Percentiles rank a stretch among this genome's conserved stretches.
These are phyloP conservation scores for Picea glauca DNA, from an alignment of 75 land plant genomes.

Conservation along the genomic window DNA sequence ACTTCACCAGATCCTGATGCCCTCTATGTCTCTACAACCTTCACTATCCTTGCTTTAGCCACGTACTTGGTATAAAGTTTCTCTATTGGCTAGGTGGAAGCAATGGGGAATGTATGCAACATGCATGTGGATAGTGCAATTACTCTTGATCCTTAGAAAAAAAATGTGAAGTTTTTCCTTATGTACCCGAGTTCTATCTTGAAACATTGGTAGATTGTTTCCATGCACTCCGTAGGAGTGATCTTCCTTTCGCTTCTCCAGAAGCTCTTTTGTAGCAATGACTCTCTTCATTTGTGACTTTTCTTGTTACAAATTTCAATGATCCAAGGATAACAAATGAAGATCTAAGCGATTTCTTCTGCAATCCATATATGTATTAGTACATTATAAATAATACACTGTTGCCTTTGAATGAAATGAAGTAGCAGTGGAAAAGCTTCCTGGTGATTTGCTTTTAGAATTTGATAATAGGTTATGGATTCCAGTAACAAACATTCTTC, in stretches of 20 bases:
- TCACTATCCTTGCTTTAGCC: too few species aligned
- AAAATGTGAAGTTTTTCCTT: too few species aligned
- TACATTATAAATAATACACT: conserved; percentile 81
- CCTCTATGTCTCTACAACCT: too few species aligned
- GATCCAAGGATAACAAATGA: conserved; percentile 85
- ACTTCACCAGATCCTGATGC: too few species aligned
- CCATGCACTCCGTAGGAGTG: conserved; percentile 61
- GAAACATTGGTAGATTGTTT: too few species aligned
- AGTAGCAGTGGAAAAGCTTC: conserved; percentile 65
- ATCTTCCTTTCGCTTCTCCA: conserved; percentile 90
- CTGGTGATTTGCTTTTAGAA: conserved; percentile 65
- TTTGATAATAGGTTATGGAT: conserved; percentile 98
- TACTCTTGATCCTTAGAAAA: too few species aligned
- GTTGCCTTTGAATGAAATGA: conserved; percentile 71
- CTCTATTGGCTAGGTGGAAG: too few species aligned
- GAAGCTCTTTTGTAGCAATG: conserved; percentile 80
- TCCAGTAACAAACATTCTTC: conserved; percentile 83
- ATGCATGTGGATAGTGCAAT: too few species aligned
- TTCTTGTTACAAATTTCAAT: conserved; percentile 54
- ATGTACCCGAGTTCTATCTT: too few species aligned
- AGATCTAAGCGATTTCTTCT: conserved; percentile 84
- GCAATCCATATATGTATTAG: conserved; percentile 88
- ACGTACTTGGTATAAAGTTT: conserved; percentile 68
- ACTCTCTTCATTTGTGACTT: conserved; percentile 87
- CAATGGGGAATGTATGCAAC: too few species aligned